Percentiles rank a stretch among this genome's conserved stretches.
These are phyloP conservation scores for Cryptococcus sp. DNA, from an alignment of 1,284 basidiomycete genomes.

Conservation along the genomic window DNA sequence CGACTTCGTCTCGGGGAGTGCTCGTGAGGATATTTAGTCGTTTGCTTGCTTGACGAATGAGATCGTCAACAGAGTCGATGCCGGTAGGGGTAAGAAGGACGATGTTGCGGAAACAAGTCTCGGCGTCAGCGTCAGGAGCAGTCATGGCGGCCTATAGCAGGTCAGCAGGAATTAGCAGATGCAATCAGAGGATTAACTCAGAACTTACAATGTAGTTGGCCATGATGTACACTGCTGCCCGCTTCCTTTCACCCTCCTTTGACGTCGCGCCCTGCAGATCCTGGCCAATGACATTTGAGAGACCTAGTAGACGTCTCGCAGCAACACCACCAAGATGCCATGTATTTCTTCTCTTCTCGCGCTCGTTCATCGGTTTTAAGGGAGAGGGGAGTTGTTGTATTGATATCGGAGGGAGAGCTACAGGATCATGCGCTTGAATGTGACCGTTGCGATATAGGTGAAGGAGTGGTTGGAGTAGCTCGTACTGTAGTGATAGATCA, in stretches of 20 bases:
- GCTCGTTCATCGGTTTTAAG: constrained; percentile 38
- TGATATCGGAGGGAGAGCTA: constrained; percentile 41
- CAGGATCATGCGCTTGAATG: constrained; percentile 46
- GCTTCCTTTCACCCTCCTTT: constrained; percentile 5
- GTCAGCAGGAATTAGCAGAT: constrained; percentile 1
- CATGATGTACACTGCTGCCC: constrained; percentile 30
- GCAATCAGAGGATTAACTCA: not conserved
- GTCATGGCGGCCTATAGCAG: constrained; percentile 37
- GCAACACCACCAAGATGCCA: constrained; percentile 42
- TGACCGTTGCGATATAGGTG: constrained; percentile 46
- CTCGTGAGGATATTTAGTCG: constrained; percentile 37
- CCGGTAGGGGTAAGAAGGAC: constrained; percentile 30
- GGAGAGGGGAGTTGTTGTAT: constrained; percentile 32
- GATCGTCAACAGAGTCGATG: constrained; percentile 34
- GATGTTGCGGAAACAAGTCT: constrained; percentile 36
- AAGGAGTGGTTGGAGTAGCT: constrained; percentile 42
- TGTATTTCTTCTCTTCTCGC: constrained; percentile 42
- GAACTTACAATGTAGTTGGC: constrained; percentile 45
- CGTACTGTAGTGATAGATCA: constrained; percentile 30
- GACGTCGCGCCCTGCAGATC: not conserved
- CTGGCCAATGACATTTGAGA: constrained; percentile 2
- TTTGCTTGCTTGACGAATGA: constrained; percentile 41
- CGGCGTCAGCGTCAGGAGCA: constrained; percentile 19
- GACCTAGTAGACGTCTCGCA: constrained; percentile 19
- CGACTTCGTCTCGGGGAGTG: constrained; percentile 22